Base-by-base conservation (phyloP, 2,329 filamentous ascomycete species). In the Blumeria graminis region DNA sequence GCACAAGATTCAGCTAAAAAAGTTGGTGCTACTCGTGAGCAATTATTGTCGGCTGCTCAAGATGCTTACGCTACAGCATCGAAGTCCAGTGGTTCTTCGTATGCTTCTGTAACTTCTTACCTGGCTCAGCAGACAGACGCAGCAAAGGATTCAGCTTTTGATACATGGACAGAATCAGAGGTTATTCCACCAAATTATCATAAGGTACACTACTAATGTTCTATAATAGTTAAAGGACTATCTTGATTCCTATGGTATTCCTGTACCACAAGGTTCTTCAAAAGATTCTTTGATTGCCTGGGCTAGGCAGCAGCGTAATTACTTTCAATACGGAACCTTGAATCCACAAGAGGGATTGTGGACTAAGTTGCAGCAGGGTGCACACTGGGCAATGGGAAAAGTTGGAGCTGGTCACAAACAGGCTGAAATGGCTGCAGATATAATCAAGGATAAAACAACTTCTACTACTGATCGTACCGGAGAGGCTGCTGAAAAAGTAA, bases 221-320 rank as follows among this genome's bases (percentile, higher is more conserved):
- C 33, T 3, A 46, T 32, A 3, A 11, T 33, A 51, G 46, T 72
- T 92, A 59, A 89, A 90, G 73, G 71, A 77, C 0, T 90, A 89
- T 64, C 76, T 90, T 6, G 85, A 90, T 65, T 83, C 79, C 59
- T 90, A 87, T 61, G 86, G 86, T 39, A 71, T 90, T 43, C 57
- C 61, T 1, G 64, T 64, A 41, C 63, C 62, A 48, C 64, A 67
- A 61, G 65, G 59, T 6, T 64, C 62, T n/a, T 63, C 58, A 35
- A 64, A 62, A 57, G 82, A 89, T 58, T 76, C 87, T 65, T 72
- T 90, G 18, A 77, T 78, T 59, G 82, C 83, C 8, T 72, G 78
- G 58, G 85, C 82, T 14, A 80, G 83, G 61, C 81, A 81, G 67
- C 82, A 88, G 63, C 75, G 78, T 22, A 84, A 81, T 22, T 88